Percentiles rank a stretch among this genome's conserved stretches.
phyloP scores from a whole-genome alignment of 352 stramenopile genomes.

The Globisporangium apiculatum region DNA sequence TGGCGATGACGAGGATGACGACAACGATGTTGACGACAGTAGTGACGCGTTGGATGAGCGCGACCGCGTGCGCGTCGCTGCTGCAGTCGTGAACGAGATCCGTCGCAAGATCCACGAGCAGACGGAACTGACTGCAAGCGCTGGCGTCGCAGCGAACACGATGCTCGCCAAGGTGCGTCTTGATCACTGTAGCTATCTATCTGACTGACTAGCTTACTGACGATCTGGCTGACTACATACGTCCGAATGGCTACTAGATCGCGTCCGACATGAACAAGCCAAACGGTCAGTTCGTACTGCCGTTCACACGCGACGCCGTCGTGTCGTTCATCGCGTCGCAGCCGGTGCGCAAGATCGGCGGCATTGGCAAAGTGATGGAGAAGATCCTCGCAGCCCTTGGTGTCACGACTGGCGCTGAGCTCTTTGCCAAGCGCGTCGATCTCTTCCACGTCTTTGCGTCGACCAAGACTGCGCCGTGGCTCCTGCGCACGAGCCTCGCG shows the following conservation, averaged over 20 bases:
- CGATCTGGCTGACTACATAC: not conserved
- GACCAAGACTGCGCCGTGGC: slow-evolving; percentile 56
- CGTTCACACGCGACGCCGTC: slow-evolving; percentile 61
- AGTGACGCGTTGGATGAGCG: slow-evolving; percentile 1
- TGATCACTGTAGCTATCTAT: slow-evolving; percentile 4
- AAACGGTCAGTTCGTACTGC: slow-evolving; percentile 92
- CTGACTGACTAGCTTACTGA: no score
- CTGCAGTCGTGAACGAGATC: slow-evolving; percentile 77
- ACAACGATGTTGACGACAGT: slow-evolving; percentile 9
- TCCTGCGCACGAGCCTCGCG: slow-evolving; percentile 67
- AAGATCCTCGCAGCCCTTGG: slow-evolving; percentile 84
- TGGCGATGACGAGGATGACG: slow-evolving; percentile 3
- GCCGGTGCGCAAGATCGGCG: slow-evolving; percentile 89
- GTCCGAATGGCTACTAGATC: slow-evolving; percentile 38
- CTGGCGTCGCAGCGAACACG: slow-evolving; percentile 88
- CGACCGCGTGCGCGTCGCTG: slow-evolving; percentile 29
- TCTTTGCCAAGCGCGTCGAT: slow-evolving; percentile 50
- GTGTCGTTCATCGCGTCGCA: slow-evolving; percentile 87
- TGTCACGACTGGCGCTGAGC: slow-evolving; percentile 81
- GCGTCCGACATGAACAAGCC: slow-evolving; percentile 96
- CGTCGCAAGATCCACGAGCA: slow-evolving; percentile 65
- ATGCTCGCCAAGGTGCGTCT: slow-evolving; percentile 89
- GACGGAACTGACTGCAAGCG: slow-evolving; percentile 93
- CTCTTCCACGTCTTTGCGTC: slow-evolving; percentile 56
- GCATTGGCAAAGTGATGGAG: slow-evolving; percentile 95